Evolutionary conservation across 805 yeast genomes (phyloP), one percentile per base, ranked within the genome.

Genomic region (Metschnikowia lochheadii): DNA sequence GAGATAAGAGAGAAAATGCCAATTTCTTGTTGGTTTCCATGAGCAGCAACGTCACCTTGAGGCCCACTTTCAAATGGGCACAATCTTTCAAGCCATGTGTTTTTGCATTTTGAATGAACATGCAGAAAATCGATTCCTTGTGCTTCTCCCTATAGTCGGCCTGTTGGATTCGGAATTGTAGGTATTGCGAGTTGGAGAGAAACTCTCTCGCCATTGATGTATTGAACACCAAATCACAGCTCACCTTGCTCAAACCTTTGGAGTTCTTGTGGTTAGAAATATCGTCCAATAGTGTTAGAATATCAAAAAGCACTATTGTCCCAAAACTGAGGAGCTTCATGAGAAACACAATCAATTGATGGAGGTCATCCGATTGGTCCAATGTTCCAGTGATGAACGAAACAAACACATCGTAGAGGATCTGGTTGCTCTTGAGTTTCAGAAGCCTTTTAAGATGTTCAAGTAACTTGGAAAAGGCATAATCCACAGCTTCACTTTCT

Each of bases 261-360:
- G 44, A 21, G 41, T 23, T 47, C 2, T 49, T 52, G 15, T 44
- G 36, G 11, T 10, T 37, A 6, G 26, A 31, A 6, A 35, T 29
- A 11, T 55, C 55, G 6, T 45, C 55, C 17, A 63, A 46, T 7
- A 50, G 40, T 6, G 49, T 33, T 1, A 62, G 18, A 8, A 61
- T 31, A 4, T 60, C 60, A 18, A 49, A 39, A 15, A 60, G 49
- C 40, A 43, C 50, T n/a, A 60, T 35, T 4, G 62, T 49, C 33
- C 61, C 62, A 48, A 44, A 57, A 21, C 51, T 32, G 14, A 61
- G 26, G 13, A 63, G 43, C 41, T 53, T 62, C 33, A 57, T 57
- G 17, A 64, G 40, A 34, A 58, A 55, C 13, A 36, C 23, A 3
- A 42, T 42, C 2, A 57, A 8, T 18, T 44, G 45, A 4, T 26